A percentile compares a stretch with the other conserved stretches of the same genome.
Conservation (phyloP, 768 basidiomycete genomes). For the Leccinum pellstonianum region DNA sequence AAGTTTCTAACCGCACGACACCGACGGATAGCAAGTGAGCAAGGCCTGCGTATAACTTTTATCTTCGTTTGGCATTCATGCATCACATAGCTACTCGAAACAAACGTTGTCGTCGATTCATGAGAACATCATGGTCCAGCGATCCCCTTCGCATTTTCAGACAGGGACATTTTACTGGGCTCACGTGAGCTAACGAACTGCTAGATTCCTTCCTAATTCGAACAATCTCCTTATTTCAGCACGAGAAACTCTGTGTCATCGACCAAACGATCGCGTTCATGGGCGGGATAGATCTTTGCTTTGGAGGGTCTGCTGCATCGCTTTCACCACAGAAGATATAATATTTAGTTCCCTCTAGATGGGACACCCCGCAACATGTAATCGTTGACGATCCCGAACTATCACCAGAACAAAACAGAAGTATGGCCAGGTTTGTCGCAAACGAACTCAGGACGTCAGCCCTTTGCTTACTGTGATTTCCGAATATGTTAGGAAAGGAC, state of each 20-base stretch:
- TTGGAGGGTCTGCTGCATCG: constrained; percentile 58
- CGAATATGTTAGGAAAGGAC: constrained; percentile 69
- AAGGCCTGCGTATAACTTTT: neutral
- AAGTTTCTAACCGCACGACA: constrained; percentile 93
- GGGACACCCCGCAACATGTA: constrained; percentile 96
- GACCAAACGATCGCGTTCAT: constrained; percentile 97
- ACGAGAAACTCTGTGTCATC: constrained; percentile 97
- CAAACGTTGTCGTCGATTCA: constrained; percentile 76
- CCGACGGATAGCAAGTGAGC: constrained; percentile 89
- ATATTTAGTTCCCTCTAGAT: constrained; percentile 43
- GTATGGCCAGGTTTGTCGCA: constrained; percentile 79
- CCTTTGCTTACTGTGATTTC: neutral
- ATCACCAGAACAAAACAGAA: constrained; percentile 55
- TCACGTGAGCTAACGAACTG: constrained; percentile 57
- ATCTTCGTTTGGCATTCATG: constrained; percentile 8
- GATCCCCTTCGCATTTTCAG: constrained; percentile 96
- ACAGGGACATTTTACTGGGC: constrained; percentile 99
- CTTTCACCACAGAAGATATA: neutral
- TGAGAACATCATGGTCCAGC: constrained; percentile 92
- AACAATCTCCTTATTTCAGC: constrained; percentile 44
- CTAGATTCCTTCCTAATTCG: neutral
- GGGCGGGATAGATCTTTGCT: constrained; percentile 95
- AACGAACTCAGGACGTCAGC: neutral
- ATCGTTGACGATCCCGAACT: constrained; percentile 80
- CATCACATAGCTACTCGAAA: constrained; percentile 73